Evolutionary conservation across 2,329 filamentous ascomycete genomes (phyloP).

Genomic region (Colletotrichum coccodes): DNA sequence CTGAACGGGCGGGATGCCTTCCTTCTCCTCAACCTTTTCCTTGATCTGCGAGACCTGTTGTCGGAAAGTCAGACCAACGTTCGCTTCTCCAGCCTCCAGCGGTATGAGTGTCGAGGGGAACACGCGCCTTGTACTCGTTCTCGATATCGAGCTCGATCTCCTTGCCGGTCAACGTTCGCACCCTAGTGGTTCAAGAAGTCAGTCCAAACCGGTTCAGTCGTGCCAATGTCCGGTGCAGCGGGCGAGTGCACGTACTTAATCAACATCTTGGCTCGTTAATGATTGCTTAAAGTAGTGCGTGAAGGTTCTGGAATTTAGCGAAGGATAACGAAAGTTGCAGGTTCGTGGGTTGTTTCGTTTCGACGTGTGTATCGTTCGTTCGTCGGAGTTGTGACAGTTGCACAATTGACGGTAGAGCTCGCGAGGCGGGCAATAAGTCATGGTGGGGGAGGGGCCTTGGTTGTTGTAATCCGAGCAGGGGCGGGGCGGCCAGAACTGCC

Average conservation of each 20-base stretch:
- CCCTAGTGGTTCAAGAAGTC: conserved; percentile 63
- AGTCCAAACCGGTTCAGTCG: not conserved
- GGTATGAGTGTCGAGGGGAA: not conserved
- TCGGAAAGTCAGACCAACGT: conserved; percentile 7
- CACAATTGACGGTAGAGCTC: conserved; percentile 7
- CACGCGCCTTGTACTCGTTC: conserved; percentile 84
- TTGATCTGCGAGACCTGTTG: conserved; percentile 91
- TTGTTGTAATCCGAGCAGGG: conserved; percentile 13
- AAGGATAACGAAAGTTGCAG: not conserved
- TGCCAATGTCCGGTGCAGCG: not conserved
- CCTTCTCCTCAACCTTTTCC: conserved; percentile 99
- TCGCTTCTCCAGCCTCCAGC: not conserved
- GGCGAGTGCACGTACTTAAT: conserved; percentile 59
- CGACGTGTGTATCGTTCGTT: conserved; percentile 1
- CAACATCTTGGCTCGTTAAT: conserved; percentile 47
- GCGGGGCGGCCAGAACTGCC: not conserved
- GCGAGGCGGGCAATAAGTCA: conserved; percentile 10
- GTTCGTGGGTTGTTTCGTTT: not conserved
- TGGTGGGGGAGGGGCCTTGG: conserved; percentile 29
- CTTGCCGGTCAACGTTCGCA: conserved; percentile 97
- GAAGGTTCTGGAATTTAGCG: not conserved
- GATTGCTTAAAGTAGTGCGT: not conserved
- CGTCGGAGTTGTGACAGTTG: conserved; percentile 5
- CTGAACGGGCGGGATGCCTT: conserved; percentile 96
- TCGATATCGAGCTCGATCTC: conserved; percentile 99